These are phyloP conservation scores for Glonium stellatum DNA, from an alignment of 495 filamentous ascomycete species.

Conservation along the genomic window DNA sequence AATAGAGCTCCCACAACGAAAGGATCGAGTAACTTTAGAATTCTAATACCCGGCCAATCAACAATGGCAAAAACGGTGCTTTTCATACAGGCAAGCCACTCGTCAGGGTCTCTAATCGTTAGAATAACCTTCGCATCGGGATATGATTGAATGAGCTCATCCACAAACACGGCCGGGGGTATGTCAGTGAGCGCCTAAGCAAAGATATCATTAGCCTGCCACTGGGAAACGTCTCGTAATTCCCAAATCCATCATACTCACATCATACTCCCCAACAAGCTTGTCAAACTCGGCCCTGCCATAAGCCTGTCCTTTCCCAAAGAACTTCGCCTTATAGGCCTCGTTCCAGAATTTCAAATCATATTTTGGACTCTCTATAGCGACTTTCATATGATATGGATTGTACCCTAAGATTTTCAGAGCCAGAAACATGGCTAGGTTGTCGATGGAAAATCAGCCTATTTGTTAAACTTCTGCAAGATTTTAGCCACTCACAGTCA, in stretches of 20 bases:
- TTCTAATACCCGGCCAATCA: neutral
- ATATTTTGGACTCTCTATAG: neutral
- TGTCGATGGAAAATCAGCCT: neutral
- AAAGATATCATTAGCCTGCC: too few species aligned
- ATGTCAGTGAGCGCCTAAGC: conserved; percentile 18
- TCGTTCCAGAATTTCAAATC: conserved; percentile 23
- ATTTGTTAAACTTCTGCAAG: neutral
- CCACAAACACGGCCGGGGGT: conserved; percentile 18
- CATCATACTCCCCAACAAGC: conserved; percentile 24
- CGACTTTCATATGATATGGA: conserved; percentile 25
- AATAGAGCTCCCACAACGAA: neutral
- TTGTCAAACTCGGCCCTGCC: conserved; percentile 22
- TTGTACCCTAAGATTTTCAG: conserved; percentile 24
- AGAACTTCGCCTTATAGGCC: conserved; percentile 27
- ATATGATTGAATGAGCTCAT: conserved; percentile 20
- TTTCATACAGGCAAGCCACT: conserved; percentile 7
- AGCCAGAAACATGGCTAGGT: conserved; percentile 1
- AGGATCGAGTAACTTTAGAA: neutral
- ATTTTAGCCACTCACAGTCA: neutral
- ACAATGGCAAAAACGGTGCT: conserved; percentile 1
- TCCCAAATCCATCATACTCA: neutral
- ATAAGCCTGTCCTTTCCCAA: conserved; percentile 20
- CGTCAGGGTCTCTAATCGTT: conserved; percentile 14
- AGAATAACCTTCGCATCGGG: conserved; percentile 25
- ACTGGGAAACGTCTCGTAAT: too few species aligned